Conservation (phyloP, 208 protist species). For the Naegleria gruberi region DNA sequence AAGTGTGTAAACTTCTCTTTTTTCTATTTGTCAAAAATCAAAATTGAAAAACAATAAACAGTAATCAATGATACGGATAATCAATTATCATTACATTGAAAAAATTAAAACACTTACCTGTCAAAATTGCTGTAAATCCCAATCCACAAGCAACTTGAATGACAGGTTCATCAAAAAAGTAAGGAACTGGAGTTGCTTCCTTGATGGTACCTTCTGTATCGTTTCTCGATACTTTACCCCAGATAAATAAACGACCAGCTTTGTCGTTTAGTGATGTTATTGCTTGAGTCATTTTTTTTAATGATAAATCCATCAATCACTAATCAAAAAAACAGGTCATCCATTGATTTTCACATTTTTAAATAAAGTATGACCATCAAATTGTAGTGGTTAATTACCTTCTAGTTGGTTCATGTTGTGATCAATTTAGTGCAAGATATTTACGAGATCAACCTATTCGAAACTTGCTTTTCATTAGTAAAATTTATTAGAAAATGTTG, state of each 20-base stretch:
- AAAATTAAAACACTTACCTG: background rate
- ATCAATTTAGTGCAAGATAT: too few relatives aligned
- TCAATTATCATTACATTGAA: background rate
- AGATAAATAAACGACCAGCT: background rate
- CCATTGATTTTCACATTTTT: too few relatives aligned
- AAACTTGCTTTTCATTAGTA: too few relatives aligned
- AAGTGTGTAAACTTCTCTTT: background rate
- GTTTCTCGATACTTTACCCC: background rate
- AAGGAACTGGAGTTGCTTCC: background rate
- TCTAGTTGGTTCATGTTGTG: too few relatives aligned
- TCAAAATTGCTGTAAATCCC: slow-evolving; percentile 1
- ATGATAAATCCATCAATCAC: too few relatives aligned
- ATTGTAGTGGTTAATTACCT: too few relatives aligned
- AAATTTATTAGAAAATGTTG: too few relatives aligned
- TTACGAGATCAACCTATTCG: too few relatives aligned
- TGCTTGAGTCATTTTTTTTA: too few relatives aligned
- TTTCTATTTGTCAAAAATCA: background rate
- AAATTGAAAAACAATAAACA: background rate
- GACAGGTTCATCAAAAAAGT: background rate
- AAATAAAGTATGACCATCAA: too few relatives aligned
- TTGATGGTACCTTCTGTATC: background rate
- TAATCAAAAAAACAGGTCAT: too few relatives aligned
- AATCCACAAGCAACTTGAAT: background rate
- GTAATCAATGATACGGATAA: background rate
- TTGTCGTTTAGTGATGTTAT: background rate